These are phyloP conservation scores for Tinospora cordifolia DNA, from an alignment of 164 flowering plant species.

Conservation along the genomic window DNA sequence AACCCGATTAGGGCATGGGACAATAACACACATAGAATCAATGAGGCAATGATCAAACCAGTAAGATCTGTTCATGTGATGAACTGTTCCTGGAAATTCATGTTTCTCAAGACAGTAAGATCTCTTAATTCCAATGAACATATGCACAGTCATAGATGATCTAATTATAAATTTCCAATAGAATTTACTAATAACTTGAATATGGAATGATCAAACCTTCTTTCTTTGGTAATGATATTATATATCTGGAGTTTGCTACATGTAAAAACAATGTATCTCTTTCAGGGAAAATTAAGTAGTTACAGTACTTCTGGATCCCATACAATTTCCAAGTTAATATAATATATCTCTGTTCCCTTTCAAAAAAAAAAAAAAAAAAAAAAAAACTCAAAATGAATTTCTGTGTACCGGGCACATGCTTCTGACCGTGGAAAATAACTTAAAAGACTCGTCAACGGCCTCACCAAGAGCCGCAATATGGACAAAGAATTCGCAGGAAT, in stretches of 20 bases:
- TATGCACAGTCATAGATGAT: background rate
- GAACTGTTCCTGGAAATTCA: too few species aligned
- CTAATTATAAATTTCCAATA: background rate
- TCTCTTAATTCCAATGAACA: background rate
- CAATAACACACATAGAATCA: too few species aligned
- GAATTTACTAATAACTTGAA: background rate
- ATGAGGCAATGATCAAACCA: too few species aligned
- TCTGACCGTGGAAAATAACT: background rate
- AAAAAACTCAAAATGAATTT: background rate
- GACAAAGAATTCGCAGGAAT: background rate
- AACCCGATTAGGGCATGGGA: too few species aligned
- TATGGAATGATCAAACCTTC: background rate
- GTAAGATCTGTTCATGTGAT: too few species aligned
- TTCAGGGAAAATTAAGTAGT: background rate
- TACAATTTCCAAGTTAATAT: too few species aligned
- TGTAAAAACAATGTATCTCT: background rate
- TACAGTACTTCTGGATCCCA: background rate
- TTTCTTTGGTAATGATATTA: background rate
- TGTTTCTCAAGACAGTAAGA: background rate
- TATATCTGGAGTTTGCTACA: background rate
- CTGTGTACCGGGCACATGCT: background rate
- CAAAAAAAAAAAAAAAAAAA: too few species aligned
- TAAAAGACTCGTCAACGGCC: background rate
- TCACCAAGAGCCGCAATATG: background rate
- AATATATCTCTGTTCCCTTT: too few species aligned